These are phyloP conservation scores for Paecilomyces sp. DNA, from an alignment of 2,329 filamentous ascomycete species.

Conservation along the genomic window DNA sequence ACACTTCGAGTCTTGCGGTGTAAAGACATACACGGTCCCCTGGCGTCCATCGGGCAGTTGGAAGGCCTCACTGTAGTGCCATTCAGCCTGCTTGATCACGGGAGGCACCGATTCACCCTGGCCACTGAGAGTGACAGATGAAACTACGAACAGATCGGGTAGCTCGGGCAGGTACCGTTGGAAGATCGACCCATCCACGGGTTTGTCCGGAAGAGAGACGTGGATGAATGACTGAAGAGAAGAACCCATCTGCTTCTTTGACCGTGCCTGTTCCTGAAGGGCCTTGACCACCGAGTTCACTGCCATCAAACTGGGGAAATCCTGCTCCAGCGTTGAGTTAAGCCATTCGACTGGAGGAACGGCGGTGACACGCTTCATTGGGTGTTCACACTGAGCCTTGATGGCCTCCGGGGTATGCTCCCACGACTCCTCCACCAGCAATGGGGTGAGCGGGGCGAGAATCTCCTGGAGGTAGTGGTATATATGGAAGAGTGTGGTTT, in stretches of 20 bases:
- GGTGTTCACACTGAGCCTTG: slow-evolving; percentile 41
- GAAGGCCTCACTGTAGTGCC: slow-evolving; percentile 38
- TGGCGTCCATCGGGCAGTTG: slow-evolving; percentile 24
- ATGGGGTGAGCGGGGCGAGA: slow-evolving; percentile 71
- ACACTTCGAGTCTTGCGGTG: slow-evolving; percentile 62
- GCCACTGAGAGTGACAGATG: slow-evolving; percentile 49
- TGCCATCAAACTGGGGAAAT: slow-evolving; percentile 35
- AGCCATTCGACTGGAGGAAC: slow-evolving; percentile 26
- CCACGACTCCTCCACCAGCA: slow-evolving; percentile 86
- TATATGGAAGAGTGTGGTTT: slow-evolving; percentile 53
- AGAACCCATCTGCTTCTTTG: slow-evolving; percentile 66
- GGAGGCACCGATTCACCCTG: slow-evolving; percentile 19
- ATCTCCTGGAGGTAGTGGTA: slow-evolving; percentile 68
- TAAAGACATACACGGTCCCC: slow-evolving; percentile 34
- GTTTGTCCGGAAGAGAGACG: slow-evolving; percentile 18
- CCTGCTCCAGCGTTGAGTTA: slow-evolving; percentile 42
- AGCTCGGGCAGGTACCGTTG: slow-evolving; percentile 42
- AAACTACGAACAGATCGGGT: slow-evolving; percentile 62
- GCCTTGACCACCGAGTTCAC: slow-evolving; percentile 63
- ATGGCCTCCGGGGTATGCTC: slow-evolving; percentile 64
- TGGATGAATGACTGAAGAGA: slow-evolving; percentile 70
- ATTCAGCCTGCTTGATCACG: slow-evolving; percentile 25
- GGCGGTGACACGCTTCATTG: slow-evolving; percentile 33
- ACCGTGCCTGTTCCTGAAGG: slow-evolving; percentile 66
- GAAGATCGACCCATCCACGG: slow-evolving; percentile 14